A percentile compares a stretch with the other conserved stretches of the same genome.
These are phyloP conservation scores for Pyrus betulifolia DNA, from an alignment of 306 rosid species.

Conservation along the genomic window DNA sequence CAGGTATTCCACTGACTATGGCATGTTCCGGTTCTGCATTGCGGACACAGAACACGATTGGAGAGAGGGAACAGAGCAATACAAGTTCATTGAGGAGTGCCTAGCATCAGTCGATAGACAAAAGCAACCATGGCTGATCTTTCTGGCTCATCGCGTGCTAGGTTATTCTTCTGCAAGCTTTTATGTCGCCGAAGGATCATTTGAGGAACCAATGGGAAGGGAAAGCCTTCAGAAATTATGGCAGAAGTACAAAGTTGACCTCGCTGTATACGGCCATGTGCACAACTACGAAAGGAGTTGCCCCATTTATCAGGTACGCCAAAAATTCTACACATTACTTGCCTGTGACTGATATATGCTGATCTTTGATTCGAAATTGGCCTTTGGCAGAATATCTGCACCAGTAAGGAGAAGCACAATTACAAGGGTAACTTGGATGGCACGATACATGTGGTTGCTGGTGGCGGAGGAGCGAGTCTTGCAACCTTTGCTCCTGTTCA, in stretches of 20 bases:
- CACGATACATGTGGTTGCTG: constrained; percentile 85
- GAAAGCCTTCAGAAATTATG: constrained; percentile 90
- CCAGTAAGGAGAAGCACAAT: constrained; percentile 53
- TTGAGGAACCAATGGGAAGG: constrained; percentile 97
- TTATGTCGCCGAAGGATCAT: constrained; percentile 81
- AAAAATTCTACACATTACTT: not conserved
- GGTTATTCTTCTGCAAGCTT: constrained; percentile 74
- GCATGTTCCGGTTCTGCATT: constrained; percentile 92
- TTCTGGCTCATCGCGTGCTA: constrained; percentile 87
- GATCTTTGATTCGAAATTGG: not conserved
- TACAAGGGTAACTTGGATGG: constrained; percentile 75
- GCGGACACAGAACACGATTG: constrained; percentile 93
- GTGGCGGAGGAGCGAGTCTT: constrained; percentile 90
- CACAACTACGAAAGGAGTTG: constrained; percentile 93
- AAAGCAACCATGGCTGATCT: constrained; percentile 94
- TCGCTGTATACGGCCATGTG: constrained; percentile 89
- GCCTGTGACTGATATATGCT: not conserved
- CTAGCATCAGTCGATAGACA: constrained; percentile 79
- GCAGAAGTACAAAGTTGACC: constrained; percentile 92
- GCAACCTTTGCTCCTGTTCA: constrained; percentile 51
- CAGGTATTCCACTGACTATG: constrained; percentile 79
- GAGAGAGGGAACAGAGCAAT: constrained; percentile 88
- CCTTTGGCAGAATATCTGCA: constrained; percentile 64
- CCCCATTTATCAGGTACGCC: constrained; percentile 78
- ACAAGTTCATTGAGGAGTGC: constrained; percentile 77